Base-by-base conservation (phyloP, 1,284 basidiomycete genomes). In the Sporisorium reilianum region DNA sequence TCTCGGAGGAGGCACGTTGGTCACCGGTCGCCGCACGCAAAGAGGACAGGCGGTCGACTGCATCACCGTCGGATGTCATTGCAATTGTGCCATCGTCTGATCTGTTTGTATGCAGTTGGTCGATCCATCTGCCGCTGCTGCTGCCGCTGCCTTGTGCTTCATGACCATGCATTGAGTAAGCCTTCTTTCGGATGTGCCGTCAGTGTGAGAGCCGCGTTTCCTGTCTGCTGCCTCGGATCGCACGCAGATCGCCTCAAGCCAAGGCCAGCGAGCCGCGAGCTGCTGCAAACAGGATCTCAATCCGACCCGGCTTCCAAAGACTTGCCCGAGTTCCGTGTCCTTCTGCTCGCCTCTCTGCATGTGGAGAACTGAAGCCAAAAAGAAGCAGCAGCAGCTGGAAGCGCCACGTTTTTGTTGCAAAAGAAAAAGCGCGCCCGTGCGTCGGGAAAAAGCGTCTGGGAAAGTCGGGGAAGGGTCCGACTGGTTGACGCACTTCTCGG, bases 381-480 rank as follows among this genome's bases (percentile, higher is more conserved):
- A 38, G 18, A 38, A 38, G 36, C 36, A 18, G 5, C 26, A n/a
- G n/a, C n/a, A n/a, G n/a, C n/a, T n/a, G 23, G 28, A 49, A 32
- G 18, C 14, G 46, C 46, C 30, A n/a, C 46, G n/a, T 30, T 14
- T 34, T 18, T 9, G 34, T 53, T 42, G 22, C 10, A 16, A 26
- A 54, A 23, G 5, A 5, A 46, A 46, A 18, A 18, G 28, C 9
- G 38, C 41, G 61, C 36, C 52, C 57, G 44, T 54, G 55, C 55
- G 42, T 54, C 55, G 59, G 64, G 40, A 52, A 42, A 30, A 38
- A 26, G 54, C 23, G 38, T 16, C 51, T 26, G 36, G n/a, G n/a
- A n/a, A 36, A 41, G 25, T 44, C 32, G 5, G 30, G 12, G 26
- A n/a, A 45, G 22, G 54, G 16, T 45, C 54, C 53, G 53, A 32